Base-by-base conservation (phyloP, 257 asterid genomes). In the Marsdenia floribunda region DNA sequence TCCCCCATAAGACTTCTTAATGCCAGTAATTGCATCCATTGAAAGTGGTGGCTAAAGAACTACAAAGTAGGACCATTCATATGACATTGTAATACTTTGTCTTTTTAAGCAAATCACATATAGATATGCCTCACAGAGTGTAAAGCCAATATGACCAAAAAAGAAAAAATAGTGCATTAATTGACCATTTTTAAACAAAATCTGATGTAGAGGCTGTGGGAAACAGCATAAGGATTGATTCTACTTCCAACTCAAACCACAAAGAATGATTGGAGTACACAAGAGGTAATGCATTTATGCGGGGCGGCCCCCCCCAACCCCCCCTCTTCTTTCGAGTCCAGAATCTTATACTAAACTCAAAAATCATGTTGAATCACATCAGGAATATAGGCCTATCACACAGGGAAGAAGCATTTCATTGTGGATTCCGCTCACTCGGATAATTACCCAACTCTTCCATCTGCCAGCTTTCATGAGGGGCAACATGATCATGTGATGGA, bases 381-480 rank as follows among this genome's bases (percentile, higher is more conserved):
- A 76, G 73, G 78, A 73, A 73, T 81, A 77, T 68, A 73, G 83
- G 87, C 89, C 89, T 86, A 79, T 87, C 85, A 80, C 68, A 60
- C 60, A 85, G 73, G 59, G 57, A 52, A 18, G 57, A 52, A 18
- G n/a, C 73, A 80, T 72, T 78, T 71, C 80, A 75, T 80, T 85
- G 66, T 53, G 85, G 77, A 72, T 82, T 76, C 71, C 86, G 80
- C 69, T 80, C 83, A 21, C 81, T 74, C 24, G 95, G 89, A 79
- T 88, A 88, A 73, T 70, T 68, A 38, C 87, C 91, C 75, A 92
- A 86, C 71, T 88, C 79, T 87, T 84, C 88, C 90, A 85, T 88
- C 80, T 92, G 82, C 97, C 99, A 95, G 96, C 94, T 90, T 76
- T 95, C 99, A 53, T 89, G 96, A 70, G 99, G 90, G 74, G 99